Percentiles rank a stretch among this genome's conserved stretches.
Conservation (phyloP, 139 green algal species). For the Chlamydomonas schloesseri region DNA sequence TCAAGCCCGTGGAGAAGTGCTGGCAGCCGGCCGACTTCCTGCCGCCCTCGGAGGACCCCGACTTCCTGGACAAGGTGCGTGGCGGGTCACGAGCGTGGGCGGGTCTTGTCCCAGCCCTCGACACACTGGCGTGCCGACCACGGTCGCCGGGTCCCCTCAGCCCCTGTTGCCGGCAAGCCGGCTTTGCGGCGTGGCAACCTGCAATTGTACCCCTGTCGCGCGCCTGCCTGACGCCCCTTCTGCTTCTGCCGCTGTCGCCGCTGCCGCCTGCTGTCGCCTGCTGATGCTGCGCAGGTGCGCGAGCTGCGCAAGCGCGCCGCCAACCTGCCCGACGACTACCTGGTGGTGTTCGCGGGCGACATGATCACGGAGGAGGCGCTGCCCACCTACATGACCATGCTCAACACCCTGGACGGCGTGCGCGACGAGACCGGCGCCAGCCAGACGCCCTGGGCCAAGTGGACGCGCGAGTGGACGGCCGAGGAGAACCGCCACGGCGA, state of each 20-base stretch:
- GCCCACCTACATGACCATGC: conserved; percentile 99
- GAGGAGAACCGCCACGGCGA: conserved; percentile 99
- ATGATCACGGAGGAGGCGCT: conserved; percentile 99
- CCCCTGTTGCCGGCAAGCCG: no score
- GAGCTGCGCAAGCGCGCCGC: conserved; percentile 87
- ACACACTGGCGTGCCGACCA: no score
- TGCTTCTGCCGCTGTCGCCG: no score
- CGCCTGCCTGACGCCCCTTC: no score
- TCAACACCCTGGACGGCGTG: conserved; percentile 98
- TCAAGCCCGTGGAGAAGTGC: conserved; percentile 87
- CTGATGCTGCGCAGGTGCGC: conserved; percentile 84
- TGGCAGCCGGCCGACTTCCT: conserved; percentile 98
- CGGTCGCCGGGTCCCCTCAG: no score
- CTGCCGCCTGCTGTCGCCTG: no score
- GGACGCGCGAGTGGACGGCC: conserved; percentile 91
- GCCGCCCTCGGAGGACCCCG: conserved; percentile 83
- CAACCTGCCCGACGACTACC: conserved; percentile 94
- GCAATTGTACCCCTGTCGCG: no score
- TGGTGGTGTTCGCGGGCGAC: conserved; percentile 93
- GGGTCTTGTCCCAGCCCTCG: no score
- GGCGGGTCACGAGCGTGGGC: background rate
- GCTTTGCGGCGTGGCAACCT: no score
- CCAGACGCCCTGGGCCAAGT: conserved; percentile 88
- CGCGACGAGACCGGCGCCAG: conserved; percentile 92
- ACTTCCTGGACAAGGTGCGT: conserved; percentile 93